Evolutionary conservation across 1,139 yeast genomes (phyloP), one percentile per base, ranked within the genome.

Genomic region (Pichia sp.): DNA sequence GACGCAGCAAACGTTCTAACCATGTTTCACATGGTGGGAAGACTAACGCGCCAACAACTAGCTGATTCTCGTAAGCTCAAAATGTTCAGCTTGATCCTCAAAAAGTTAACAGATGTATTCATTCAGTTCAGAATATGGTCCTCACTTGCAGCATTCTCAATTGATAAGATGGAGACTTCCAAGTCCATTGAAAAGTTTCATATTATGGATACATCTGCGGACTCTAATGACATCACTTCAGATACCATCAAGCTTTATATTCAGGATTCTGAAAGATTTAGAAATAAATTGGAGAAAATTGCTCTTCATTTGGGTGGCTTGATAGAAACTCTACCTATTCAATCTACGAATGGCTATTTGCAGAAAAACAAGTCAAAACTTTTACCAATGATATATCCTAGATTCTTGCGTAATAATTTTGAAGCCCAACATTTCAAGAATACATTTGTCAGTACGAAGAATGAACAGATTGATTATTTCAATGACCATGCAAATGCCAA

Each of bases 351-450:
- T 18, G 66, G 46, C 24, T 48, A 49, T 7, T 55, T 56, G 36
- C 50, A 20, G 6, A 29, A 22, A 21, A 29, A 29, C 21, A 21
- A 21, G 9, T 18, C 56, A 7, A 60, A 68, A 31, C 40, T 62
- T 12, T 50, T 80, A 20, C 88, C 88, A 0, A 80, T 78, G 51
- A 61, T 75, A 3, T 72, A 77, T 46, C 84, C 88, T n/a, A 62
- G 91, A 40, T 77, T 79, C 49, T 56, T 80, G 8, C 63, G 67
- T 24, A 74, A 75, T 32, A 77, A 72, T 39, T 80, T 76, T 52
- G 77, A 76, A 48, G 88, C 86, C 9, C 87, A 86, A 8, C 77
- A 77, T 47, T 80, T 85, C 79, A 69, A 75, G 34, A 80, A 78
- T 48, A 83, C 83, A 22, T 77, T 78, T 47, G 74, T 74, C 45